phyloP scores from a whole-genome alignment of 495 filamentous ascomycete genomes.

The Collariella sp. region DNA sequence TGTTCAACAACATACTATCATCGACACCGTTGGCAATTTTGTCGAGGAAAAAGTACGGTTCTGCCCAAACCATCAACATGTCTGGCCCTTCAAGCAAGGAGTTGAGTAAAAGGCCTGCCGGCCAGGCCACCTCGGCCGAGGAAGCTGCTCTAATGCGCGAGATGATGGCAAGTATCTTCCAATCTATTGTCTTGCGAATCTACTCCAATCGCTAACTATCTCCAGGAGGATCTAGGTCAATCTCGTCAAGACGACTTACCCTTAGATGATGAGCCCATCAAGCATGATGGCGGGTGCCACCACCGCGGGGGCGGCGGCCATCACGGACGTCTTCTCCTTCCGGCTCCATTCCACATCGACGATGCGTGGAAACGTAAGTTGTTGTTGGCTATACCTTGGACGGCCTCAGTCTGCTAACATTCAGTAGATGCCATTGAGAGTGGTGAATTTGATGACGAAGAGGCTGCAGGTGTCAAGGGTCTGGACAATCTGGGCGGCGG shows the following conservation, averaged over 20 bases:
- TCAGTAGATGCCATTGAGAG: constrained; percentile 11
- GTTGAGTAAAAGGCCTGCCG: no score
- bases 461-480: constrained; percentile 18
- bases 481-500: constrained; percentile 24
- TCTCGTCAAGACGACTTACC: constrained; percentile 11
- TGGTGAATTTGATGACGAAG: constrained; percentile 21
- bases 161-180: no score
- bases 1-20: background rate
- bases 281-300: background rate
- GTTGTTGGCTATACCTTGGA: background rate
- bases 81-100: no score
- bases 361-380: background rate
- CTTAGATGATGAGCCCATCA: background rate
- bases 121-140: no score
- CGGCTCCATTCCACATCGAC: background rate
- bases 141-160: no score
- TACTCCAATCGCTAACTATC: background rate
- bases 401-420: background rate
- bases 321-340: no score
- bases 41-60: background rate
- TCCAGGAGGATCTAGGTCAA: constrained; percentile 17
- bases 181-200: no score
- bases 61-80: no score
- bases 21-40: no score
- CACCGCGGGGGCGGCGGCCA: background rate